Percentiles rank a stretch among this genome's conserved stretches.
These are phyloP conservation scores for Leptomonas seymouri DNA, from an alignment of 208 protist genomes.

Conservation along the genomic window DNA sequence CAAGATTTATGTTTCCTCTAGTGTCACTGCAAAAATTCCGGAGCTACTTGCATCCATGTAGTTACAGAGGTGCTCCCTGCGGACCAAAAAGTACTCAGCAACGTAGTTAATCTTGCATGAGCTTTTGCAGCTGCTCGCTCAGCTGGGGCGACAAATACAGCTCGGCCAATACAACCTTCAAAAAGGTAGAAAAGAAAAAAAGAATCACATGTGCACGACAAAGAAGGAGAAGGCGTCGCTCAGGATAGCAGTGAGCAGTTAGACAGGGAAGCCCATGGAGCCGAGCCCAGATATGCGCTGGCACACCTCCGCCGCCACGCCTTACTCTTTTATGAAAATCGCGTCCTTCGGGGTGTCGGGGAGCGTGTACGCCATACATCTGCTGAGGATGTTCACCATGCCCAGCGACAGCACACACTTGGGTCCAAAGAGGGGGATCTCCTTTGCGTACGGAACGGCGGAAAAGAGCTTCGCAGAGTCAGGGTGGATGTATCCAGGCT, in stretches of 20 bases:
- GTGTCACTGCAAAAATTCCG: too few relatives aligned
- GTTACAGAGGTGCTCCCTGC: too few relatives aligned
- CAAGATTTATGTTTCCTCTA: too few relatives aligned
- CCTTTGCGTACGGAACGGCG: slow-evolving; percentile 10
- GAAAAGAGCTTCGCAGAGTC: slow-evolving; percentile 28
- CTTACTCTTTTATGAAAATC: slow-evolving; percentile 46
- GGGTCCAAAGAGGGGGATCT: slow-evolving; percentile 33
- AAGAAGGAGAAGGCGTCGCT: slow-evolving; percentile 44
- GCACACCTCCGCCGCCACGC: slow-evolving; percentile 15
- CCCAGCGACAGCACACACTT: slow-evolving; percentile 33
- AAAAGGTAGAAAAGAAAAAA: too few relatives aligned
- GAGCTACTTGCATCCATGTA: too few relatives aligned
- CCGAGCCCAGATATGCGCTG: slow-evolving; percentile 40
- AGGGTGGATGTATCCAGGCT: slow-evolving; percentile 29
- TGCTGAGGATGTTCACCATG: slow-evolving; percentile 39
- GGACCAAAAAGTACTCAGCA: too few relatives aligned
- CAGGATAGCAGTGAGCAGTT: slow-evolving; percentile 41
- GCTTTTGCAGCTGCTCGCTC: too few relatives aligned
- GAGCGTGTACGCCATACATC: slow-evolving; percentile 34
- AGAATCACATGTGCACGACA: too few relatives aligned
- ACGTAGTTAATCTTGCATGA: too few relatives aligned
- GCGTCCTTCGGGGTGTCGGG: slow-evolving; percentile 33
- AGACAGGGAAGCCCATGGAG: slow-evolving; percentile 52
- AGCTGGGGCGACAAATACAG: too few relatives aligned
- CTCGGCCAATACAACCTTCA: slow-evolving; percentile 29